Percentiles rank a stretch among this genome's conserved stretches.
These are phyloP conservation scores for Gonapodya prolifera DNA, from an alignment of 192 early-diverging fungal species.

Conservation along the genomic window DNA sequence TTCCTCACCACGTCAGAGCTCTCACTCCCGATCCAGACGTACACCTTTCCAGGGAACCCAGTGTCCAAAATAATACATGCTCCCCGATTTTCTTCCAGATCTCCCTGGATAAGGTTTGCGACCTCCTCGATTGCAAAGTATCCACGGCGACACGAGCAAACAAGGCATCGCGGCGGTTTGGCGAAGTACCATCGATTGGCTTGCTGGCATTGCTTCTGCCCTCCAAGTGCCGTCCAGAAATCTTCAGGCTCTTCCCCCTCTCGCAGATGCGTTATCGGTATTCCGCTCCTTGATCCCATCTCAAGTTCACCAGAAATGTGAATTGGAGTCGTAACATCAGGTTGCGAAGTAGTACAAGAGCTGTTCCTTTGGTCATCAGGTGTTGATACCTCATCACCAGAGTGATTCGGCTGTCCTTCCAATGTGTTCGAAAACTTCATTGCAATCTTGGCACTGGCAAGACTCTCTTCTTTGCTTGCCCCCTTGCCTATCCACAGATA, in stretches of 20 bases:
- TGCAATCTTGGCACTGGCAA: neutral
- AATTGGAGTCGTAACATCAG: neutral
- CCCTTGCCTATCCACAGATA: slow-evolving; percentile 31
- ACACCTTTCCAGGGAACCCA: slow-evolving; percentile 24
- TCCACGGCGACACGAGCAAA: slow-evolving; percentile 26
- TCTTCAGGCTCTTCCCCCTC: neutral
- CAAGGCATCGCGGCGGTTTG: slow-evolving; percentile 23
- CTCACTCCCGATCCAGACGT: slow-evolving; percentile 30
- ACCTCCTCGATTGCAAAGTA: slow-evolving; percentile 30
- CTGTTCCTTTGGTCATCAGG: no score
- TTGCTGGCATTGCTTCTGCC: neutral
- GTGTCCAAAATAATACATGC: slow-evolving; percentile 36
- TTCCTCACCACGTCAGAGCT: slow-evolving; percentile 34
- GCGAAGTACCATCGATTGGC: neutral
- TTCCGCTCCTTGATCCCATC: neutral
- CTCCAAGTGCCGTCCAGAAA: neutral
- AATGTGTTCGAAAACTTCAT: neutral
- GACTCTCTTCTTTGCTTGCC: slow-evolving; percentile 19
- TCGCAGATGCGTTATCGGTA: neutral
- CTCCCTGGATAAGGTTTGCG: slow-evolving; percentile 21
- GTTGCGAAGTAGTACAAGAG: neutral
- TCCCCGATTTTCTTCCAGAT: slow-evolving; percentile 17
- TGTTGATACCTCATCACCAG: no score
- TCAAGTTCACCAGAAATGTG: neutral
- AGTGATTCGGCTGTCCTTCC: neutral